Percentiles rank a stretch among this genome's conserved stretches.
phyloP scores from a whole-genome alignment of 1,284 basidiomycete genomes.

The Heterobasidion parviporum region DNA sequence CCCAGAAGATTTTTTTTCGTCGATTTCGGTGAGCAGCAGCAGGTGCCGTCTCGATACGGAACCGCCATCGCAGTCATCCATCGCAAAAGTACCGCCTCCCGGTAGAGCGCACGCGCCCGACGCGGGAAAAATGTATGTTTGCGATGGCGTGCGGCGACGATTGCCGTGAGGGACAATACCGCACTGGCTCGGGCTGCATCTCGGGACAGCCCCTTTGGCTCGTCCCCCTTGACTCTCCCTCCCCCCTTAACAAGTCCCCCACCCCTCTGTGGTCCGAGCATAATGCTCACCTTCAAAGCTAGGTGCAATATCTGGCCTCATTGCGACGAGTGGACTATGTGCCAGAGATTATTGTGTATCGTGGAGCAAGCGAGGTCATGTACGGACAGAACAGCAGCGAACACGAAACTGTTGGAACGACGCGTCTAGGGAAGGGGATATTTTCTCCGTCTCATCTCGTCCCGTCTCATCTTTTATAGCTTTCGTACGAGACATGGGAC shows the following conservation, averaged over 20 bases:
- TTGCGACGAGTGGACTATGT: too few relatives aligned
- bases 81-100: slow-evolving; percentile 46
- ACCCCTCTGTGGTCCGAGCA: too few relatives aligned
- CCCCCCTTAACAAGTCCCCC: too few relatives aligned
- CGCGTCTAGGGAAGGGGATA: neutral
- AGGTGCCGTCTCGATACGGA: neutral
- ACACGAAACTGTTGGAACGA: neutral
- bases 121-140: slow-evolving; percentile 20
- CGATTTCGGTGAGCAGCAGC: neutral
- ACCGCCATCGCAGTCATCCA: slow-evolving; percentile 60
- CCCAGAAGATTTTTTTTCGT: too few relatives aligned
- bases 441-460: neutral
- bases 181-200: too few relatives aligned
- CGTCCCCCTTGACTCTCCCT: too few relatives aligned
- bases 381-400: neutral
- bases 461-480: neutral
- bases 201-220: too few relatives aligned
- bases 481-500: neutral
- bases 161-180: slow-evolving; percentile 10
- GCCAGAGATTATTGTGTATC: too few relatives aligned
- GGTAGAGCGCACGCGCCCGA: slow-evolving; percentile 19
- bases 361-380: too few relatives aligned
- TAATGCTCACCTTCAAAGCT: too few relatives aligned
- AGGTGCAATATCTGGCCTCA: too few relatives aligned
- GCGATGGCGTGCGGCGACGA: slow-evolving; percentile 32